A percentile compares a stretch with the other conserved stretches of the same genome.
These are phyloP conservation scores for Cyberlindnera petersonii DNA, from an alignment of 805 yeast genomes.

Conservation along the genomic window DNA sequence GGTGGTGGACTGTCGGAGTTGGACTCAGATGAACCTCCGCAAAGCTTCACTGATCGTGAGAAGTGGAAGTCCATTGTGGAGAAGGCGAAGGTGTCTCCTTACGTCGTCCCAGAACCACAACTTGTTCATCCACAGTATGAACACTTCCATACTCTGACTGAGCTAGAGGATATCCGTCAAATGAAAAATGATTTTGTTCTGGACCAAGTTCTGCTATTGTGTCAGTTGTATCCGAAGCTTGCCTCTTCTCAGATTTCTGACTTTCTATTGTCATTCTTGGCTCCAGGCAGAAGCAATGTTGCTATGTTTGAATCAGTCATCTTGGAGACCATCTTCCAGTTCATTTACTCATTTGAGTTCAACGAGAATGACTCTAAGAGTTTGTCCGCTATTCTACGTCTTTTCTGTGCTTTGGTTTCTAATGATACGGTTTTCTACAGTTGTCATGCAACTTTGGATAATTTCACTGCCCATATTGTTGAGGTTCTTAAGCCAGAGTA, in stretches of 20 bases:
- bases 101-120: slow-evolving; percentile 23
- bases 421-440: slow-evolving; percentile 37
- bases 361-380: slow-evolving; percentile 24
- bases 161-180: slow-evolving; percentile 38
- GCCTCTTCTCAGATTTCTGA: slow-evolving; percentile 36
- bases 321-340: slow-evolving; percentile 34
- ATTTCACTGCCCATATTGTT: slow-evolving; percentile 36
- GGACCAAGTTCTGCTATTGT: slow-evolving; percentile 39
- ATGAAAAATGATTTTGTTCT: slow-evolving; percentile 32
- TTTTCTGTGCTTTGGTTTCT: slow-evolving; percentile 41
- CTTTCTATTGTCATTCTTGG: slow-evolving; percentile 33
- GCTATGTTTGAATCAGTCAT: slow-evolving; percentile 35
- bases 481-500: slow-evolving; percentile 35
- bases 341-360: slow-evolving; percentile 34
- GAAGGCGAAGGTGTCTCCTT: slow-evolving; percentile 22
- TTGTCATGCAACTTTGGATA: slow-evolving; percentile 31
- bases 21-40: slow-evolving; percentile 23
- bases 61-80: slow-evolving; percentile 30
- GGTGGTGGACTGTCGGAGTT: slow-evolving; percentile 32
- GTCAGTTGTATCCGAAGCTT: slow-evolving; percentile 40
- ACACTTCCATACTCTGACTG: slow-evolving; percentile 35
- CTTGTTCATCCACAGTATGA: slow-evolving; percentile 38
- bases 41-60: slow-evolving; percentile 22
- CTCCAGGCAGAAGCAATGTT: slow-evolving; percentile 30
- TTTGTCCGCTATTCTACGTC: slow-evolving; percentile 38